Conservation (phyloP, 768 basidiomycete genomes). For the Suillus subaureus region DNA sequence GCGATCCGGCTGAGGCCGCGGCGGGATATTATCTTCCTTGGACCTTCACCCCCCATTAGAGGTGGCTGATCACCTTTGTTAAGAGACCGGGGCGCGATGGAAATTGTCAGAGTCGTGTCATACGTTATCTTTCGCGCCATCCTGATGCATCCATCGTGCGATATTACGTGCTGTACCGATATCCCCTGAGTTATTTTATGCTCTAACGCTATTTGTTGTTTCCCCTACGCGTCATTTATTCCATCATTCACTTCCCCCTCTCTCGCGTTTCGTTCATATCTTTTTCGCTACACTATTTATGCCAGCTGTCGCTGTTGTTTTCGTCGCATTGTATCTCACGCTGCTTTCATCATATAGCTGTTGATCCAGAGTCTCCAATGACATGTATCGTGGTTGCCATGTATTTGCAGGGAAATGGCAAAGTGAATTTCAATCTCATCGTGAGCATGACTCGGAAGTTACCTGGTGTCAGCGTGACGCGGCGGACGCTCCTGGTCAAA, state of each 20-base stretch:
- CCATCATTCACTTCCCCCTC: background rate
- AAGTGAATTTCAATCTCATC: background rate
- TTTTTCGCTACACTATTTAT: conserved; percentile 6
- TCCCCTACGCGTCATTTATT: conserved; percentile 1
- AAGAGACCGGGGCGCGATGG: background rate
- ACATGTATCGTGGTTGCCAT: background rate
- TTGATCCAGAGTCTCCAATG: background rate
- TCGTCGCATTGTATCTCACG: conserved; percentile 1
- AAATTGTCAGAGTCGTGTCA: background rate
- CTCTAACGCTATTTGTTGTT: conserved; percentile 28
- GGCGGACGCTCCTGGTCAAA: background rate
- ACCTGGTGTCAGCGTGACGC: background rate
- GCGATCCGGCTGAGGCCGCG: background rate
- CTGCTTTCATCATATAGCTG: background rate
- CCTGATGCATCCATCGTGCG: conserved; percentile 16
- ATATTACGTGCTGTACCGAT: conserved; percentile 28
- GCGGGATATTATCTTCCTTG: background rate
- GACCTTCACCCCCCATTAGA: background rate
- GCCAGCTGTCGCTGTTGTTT: background rate
- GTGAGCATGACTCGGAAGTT: background rate
- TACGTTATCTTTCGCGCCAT: conserved; percentile 1
- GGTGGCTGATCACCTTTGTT: background rate
- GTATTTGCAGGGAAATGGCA: background rate
- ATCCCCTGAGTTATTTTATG: conserved; percentile 30
- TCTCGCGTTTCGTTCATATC: background rate